A percentile compares a stretch with the other conserved stretches of the same genome.
Conservation (phyloP, 495 filamentous ascomycete genomes). For the Aspergillus sclerotiicarbonarius region DNA sequence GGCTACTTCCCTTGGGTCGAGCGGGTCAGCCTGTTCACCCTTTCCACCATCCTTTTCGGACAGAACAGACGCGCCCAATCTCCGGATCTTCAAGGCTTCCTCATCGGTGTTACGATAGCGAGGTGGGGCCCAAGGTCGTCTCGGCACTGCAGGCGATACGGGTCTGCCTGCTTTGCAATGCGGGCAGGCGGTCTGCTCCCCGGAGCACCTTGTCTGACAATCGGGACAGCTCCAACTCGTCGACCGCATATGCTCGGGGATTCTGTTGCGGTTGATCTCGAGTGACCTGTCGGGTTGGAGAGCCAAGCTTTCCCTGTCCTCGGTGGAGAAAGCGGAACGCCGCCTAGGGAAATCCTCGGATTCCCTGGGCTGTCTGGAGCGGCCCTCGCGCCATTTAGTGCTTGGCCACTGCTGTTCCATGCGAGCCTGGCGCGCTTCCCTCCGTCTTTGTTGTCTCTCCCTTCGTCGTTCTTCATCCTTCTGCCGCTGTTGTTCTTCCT, state of each 20-base stretch:
- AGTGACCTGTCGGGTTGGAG: conserved; percentile 14
- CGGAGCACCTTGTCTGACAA: conserved; percentile 27
- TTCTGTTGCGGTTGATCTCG: conserved; percentile 3
- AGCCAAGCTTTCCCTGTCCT: not conserved
- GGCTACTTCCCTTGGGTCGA: conserved; percentile 3
- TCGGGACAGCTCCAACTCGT: conserved; percentile 35
- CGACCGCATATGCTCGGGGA: conserved; percentile 11
- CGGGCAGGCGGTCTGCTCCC: conserved; percentile 26
- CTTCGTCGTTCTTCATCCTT: not conserved
- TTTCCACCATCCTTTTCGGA: conserved; percentile 9
- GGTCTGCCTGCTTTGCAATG: conserved; percentile 30
- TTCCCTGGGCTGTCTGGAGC: too few species aligned
- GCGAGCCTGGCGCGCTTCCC: not conserved
- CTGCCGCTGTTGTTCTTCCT: not conserved
- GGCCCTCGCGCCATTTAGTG: too few species aligned
- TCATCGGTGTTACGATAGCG: not conserved
- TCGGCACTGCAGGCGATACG: not conserved
- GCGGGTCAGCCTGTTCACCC: not conserved
- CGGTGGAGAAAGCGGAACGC: not conserved
- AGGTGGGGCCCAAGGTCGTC: not conserved
- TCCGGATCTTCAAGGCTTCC: conserved; percentile 22
- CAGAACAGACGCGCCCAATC: conserved; percentile 18
- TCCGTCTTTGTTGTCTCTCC: not conserved
- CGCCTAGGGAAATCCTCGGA: too few species aligned
- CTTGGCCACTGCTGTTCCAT: too few species aligned